Evolutionary conservation across 768 basidiomycete species (phyloP), one percentile per base, ranked within the genome.

Genomic region (Amanita thiersii): DNA sequence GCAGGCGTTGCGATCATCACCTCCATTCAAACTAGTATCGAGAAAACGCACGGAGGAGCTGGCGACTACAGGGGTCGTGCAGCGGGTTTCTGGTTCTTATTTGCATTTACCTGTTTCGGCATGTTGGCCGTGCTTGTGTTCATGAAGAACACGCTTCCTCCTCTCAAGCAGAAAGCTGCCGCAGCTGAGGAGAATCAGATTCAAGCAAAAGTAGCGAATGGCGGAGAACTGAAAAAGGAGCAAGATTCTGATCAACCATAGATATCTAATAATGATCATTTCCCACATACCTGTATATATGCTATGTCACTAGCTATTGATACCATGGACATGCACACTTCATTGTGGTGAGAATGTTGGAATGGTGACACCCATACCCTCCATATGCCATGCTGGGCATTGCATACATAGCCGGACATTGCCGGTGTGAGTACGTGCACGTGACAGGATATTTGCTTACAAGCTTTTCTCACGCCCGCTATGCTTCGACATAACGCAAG

Each of bases 21-120:
- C 23, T 68, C 72, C 12, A 75, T 77, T 48, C 56, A 72, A 57
- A 61, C 64, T 2, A 68, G 67, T 29, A 58, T 75, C 7, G 60
- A 70, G 50, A 43, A 44, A 33, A 47, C 37, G 11, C 50, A 59
- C 44, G 63, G 60, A 4, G 63, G 62, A 1, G 39, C 57, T 7
- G 39, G 40, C 5, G 50, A 51, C 10, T 70, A 65, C 47, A 32
- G 52, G 8, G 72, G 73, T 3, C 65, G 69, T 37, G 63, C 64
- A 2, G 70, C 65, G 12, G 63, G 65, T 2, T 65, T 66, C 41
- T 72, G 64, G 68, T 71, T 69, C 47, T 44, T 71, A 12, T 44
- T 70, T 2, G 68, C 59, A 12, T 37, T 70, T 23, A 55, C 44
- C 33, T 43, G 45, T 10, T 14, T 48, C 9, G 36, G 46, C 28